Percentiles rank a stretch among this genome's conserved stretches.
phyloP scores from a whole-genome alignment of 2,329 filamentous ascomycete species.

The Aspergillus pseudoglaucus region DNA sequence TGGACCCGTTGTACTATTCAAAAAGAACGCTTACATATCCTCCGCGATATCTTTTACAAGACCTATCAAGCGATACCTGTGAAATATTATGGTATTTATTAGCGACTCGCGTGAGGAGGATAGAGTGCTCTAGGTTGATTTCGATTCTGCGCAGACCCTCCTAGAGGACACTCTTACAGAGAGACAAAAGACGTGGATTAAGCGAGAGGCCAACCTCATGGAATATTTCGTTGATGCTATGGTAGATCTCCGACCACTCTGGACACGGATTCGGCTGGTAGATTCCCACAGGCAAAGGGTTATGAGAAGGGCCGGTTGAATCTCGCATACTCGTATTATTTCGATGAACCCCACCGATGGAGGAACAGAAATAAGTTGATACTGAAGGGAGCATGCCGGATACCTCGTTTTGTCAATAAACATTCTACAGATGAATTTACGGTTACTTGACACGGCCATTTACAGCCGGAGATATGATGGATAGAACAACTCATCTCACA shows the following conservation, averaged over 20 bases:
- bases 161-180: conserved; percentile 3
- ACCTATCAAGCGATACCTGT: conserved; percentile 8
- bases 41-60: conserved; percentile 8
- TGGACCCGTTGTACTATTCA: conserved; percentile 10
- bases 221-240: conserved; percentile 11
- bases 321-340: conserved; percentile 3
- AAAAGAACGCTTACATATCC: conserved; percentile 2
- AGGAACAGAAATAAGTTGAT: too few species aligned
- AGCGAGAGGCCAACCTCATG: conserved; percentile 9
- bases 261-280: neutral
- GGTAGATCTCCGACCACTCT: conserved; percentile 4
- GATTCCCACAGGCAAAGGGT: conserved; percentile 1
- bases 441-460: too few species aligned
- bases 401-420: too few species aligned
- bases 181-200: conserved; percentile 4
- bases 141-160: conserved; percentile 12
- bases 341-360: neutral
- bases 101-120: conserved; percentile 1
- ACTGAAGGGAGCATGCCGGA: too few species aligned
- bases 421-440: too few species aligned
- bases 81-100: conserved; percentile 12
- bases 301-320: conserved; percentile 3
- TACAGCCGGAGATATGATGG: too few species aligned
- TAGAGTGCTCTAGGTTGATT: conserved; percentile 15
- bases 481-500: too few species aligned